These are phyloP conservation scores for Trametes hirsuta DNA, from an alignment of 1,284 basidiomycete species.

Conservation along the genomic window DNA sequence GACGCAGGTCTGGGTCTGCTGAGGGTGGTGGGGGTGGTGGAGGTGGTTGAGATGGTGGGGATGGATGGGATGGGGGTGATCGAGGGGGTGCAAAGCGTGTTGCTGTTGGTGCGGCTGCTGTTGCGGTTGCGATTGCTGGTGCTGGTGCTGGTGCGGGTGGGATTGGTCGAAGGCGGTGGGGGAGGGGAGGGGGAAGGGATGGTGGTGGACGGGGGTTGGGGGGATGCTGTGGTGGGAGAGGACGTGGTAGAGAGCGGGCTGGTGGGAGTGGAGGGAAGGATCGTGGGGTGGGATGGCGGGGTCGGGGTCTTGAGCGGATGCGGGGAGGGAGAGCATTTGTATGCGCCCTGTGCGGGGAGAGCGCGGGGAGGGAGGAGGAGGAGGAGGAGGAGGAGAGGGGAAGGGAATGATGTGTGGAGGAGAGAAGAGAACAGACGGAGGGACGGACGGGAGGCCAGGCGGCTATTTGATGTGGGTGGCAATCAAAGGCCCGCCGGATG, in stretches of 20 bases:
- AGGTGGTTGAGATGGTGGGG: slow-evolving; percentile 22
- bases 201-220: slow-evolving; percentile 23
- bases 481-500: too few species aligned
- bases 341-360: not conserved
- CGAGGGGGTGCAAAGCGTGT: slow-evolving; percentile 14
- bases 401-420: not conserved
- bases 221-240: slow-evolving; percentile 10
- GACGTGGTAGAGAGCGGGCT: slow-evolving; percentile 22
- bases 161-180: not conserved
- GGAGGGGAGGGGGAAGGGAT: slow-evolving; percentile 16
- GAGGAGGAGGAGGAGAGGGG: not conserved
- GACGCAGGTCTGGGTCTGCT: slow-evolving; percentile 42
- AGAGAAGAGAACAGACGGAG: not conserved
- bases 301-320: not conserved
- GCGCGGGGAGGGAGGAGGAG: not conserved
- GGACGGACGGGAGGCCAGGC: too few species aligned
- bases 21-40: slow-evolving; percentile 20
- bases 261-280: slow-evolving; percentile 15
- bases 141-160: not conserved
- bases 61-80: slow-evolving; percentile 17
- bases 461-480: too few species aligned
- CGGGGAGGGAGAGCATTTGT: slow-evolving; percentile 23
- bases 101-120: slow-evolving; percentile 14
- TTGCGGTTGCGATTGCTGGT: slow-evolving; percentile 10
- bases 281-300: slow-evolving; percentile 18